Evolutionary conservation across 768 basidiomycete species (phyloP).

Genomic region (Amylocystis lapponica): DNA sequence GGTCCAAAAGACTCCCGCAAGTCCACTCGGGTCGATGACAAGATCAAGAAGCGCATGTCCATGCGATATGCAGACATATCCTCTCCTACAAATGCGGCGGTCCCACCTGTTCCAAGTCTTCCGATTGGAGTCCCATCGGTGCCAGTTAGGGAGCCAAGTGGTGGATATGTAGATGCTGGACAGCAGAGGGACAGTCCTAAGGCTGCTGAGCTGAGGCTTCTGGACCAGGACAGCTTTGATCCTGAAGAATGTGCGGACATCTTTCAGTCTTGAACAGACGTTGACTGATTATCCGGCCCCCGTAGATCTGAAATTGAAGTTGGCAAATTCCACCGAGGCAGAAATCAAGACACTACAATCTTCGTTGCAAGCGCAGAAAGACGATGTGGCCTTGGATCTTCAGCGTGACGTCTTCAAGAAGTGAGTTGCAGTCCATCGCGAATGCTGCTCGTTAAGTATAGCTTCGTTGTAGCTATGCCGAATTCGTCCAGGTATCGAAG

Average conservation of each 20-base stretch:
- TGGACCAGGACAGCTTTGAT: conserved; percentile 81
- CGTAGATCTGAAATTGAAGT: conserved; percentile 72
- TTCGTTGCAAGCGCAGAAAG: conserved; percentile 63
- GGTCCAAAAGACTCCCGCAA: too few species aligned
- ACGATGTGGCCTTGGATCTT: conserved; percentile 71
- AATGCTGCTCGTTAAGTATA: not conserved
- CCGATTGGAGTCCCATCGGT: conserved; percentile 38
- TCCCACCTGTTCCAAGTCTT: conserved; percentile 56
- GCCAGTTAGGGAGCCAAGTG: not conserved
- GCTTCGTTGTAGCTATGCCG: conserved; percentile 66
- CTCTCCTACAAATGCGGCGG: conserved; percentile 49
- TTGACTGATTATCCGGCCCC: not conserved
- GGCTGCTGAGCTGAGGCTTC: conserved; percentile 47
- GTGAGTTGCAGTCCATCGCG: conserved; percentile 35
- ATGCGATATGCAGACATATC: conserved; percentile 89
- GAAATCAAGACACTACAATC: conserved; percentile 74
- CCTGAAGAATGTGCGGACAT: conserved; percentile 75
- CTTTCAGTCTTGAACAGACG: too few species aligned
- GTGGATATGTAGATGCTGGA: conserved; percentile 26
- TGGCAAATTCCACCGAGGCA: conserved; percentile 85
- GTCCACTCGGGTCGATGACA: conserved; percentile 62
- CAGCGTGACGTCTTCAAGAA: conserved; percentile 95
- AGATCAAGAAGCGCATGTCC: conserved; percentile 95
- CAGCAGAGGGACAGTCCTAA: conserved; percentile 56
- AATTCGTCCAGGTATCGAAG: conserved; percentile 95